These are phyloP conservation scores for Acanthamoeba lenticulata DNA, from an alignment of 208 protist species.

Conservation along the genomic window DNA sequence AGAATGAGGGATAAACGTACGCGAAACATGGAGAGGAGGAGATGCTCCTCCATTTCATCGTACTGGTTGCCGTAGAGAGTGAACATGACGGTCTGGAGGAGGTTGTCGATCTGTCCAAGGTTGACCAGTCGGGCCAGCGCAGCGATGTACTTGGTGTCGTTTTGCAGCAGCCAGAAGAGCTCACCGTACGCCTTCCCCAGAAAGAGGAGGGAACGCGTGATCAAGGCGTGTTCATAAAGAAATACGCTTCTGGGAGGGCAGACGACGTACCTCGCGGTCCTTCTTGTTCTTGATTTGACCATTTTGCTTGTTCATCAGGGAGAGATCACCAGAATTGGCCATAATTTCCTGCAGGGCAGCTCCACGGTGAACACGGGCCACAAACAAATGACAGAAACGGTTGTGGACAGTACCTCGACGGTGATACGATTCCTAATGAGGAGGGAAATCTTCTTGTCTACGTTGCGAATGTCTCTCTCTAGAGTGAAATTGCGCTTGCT, in stretches of 20 bases:
- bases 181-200: conserved; percentile 12
- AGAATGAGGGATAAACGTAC: neutral
- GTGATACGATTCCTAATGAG: conserved; percentile 43
- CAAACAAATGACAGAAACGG: neutral
- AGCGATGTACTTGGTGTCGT: conserved; percentile 59
- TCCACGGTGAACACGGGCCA: neutral
- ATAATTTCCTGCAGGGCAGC: conserved; percentile 60
- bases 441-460: conserved; percentile 58
- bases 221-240: neutral
- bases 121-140: neutral
- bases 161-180: conserved; percentile 70
- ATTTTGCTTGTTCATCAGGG: conserved; percentile 64
- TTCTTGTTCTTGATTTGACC: conserved; percentile 72
- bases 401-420: neutral
- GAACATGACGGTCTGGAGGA: conserved; percentile 80
- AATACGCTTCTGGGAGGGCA: too few species aligned
- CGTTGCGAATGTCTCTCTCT: conserved; percentile 54
- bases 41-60: conserved; percentile 79
- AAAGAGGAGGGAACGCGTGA: neutral
- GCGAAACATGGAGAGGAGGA: conserved; percentile 77
- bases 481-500: conserved; percentile 80
- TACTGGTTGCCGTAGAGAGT: conserved; percentile 79
- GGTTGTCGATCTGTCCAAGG: conserved; percentile 62
- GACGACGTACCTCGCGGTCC: conserved; percentile 66
- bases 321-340: conserved; percentile 69